Conservation (phyloP, 2,329 filamentous ascomycete species). For the Penicillium sp. region DNA sequence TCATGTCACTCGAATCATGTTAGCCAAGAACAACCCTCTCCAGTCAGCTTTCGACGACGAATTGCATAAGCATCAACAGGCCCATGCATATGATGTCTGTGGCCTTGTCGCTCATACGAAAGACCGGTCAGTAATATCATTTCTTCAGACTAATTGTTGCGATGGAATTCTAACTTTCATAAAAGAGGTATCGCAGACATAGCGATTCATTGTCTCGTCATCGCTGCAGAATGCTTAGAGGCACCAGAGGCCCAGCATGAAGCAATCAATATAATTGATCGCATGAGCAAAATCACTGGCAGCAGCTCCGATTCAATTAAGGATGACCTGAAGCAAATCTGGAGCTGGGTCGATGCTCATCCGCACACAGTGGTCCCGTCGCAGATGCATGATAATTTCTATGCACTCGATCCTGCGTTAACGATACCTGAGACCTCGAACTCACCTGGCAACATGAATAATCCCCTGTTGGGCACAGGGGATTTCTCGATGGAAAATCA, state of each 20-base stretch:
- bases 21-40: slow-evolving; percentile 77
- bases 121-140: slow-evolving; percentile 58
- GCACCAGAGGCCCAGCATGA: slow-evolving; percentile 75
- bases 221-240: slow-evolving; percentile 73
- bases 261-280: slow-evolving; percentile 73
- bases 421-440: slow-evolving; percentile 33
- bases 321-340: slow-evolving; percentile 70
- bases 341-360: slow-evolving; percentile 65
- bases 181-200: slow-evolving; percentile 71
- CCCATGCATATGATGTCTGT: slow-evolving; percentile 81
- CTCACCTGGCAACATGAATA: slow-evolving; percentile 56
- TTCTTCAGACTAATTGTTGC: not conserved
- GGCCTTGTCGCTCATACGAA: slow-evolving; percentile 85
- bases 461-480: slow-evolving; percentile 69
- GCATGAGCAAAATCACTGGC: slow-evolving; percentile 73
- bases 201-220: slow-evolving; percentile 74
- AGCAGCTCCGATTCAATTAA: slow-evolving; percentile 76
- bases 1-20: slow-evolving; percentile 79
- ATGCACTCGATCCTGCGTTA: slow-evolving; percentile 23
- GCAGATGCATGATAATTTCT: slow-evolving; percentile 22
- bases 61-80: slow-evolving; percentile 68
- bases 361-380: slow-evolving; percentile 28
- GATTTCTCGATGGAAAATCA: slow-evolving; percentile 78
- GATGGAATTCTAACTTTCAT: not conserved
- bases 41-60: slow-evolving; percentile 61